Evolutionary conservation across 345 rosid genomes (phyloP).

Genomic region (Microcos paniculata): DNA sequence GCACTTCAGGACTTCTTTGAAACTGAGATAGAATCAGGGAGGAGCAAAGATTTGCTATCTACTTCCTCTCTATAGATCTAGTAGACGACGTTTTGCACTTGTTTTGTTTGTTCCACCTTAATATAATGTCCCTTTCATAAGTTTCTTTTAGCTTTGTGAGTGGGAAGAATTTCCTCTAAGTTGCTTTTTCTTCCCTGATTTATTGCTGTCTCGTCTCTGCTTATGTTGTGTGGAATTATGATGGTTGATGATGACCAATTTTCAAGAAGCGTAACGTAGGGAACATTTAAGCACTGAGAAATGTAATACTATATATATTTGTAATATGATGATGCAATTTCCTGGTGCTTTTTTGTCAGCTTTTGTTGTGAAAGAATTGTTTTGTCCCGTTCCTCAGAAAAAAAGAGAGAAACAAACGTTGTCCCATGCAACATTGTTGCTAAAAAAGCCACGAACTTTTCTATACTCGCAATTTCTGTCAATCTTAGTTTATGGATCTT

Average conservation of each 20-base stretch:
- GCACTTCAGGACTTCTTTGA: conserved; percentile 91
- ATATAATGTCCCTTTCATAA: not conserved
- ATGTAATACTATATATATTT: not conserved
- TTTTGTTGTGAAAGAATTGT: not conserved
- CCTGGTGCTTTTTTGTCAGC: not conserved
- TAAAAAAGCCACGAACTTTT: too few relatives aligned
- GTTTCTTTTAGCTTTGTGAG: not conserved
- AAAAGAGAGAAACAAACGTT: too few relatives aligned
- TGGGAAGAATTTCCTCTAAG: not conserved
- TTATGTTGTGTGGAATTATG: not conserved
- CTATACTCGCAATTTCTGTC: too few relatives aligned
- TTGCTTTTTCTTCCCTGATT: not conserved
- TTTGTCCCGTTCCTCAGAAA: too few relatives aligned
- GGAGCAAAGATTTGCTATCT: conserved; percentile 42
- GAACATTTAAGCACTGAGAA: not conserved
- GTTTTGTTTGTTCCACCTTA: not conserved
- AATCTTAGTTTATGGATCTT: too few relatives aligned
- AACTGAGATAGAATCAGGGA: conserved; percentile 26
- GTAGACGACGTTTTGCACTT: not conserved
- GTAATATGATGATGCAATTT: not conserved
- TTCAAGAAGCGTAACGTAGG: not conserved
- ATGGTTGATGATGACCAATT: not conserved
- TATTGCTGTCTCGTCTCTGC: not conserved
- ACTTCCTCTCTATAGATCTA: conserved; percentile 30
- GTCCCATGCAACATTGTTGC: too few relatives aligned